A percentile compares a stretch with the other conserved stretches of the same genome.
Evolutionary conservation across 345 rosid species (phyloP).

Genomic region (Odontarrhena argentea): DNA sequence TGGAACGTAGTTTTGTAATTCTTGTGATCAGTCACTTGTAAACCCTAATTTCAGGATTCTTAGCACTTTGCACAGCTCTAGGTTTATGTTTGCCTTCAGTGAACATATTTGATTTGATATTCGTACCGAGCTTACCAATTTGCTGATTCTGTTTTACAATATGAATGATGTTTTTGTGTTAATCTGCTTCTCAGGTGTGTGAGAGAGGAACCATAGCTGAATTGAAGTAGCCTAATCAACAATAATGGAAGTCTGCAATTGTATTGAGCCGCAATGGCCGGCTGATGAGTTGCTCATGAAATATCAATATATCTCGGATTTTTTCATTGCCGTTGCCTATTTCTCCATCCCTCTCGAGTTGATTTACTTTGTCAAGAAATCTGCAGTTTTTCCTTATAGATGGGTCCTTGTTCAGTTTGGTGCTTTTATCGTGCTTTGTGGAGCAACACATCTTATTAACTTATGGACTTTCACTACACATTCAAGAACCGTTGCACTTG

Average conservation of each 20-base stretch:
- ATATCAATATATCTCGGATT: conserved; percentile 96
- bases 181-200: conserved; percentile 39
- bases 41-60: conserved; percentile 18
- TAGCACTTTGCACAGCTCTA: not conserved
- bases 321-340: conserved; percentile 96
- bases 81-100: no score
- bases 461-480: conserved; percentile 86
- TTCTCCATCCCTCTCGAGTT: conserved; percentile 96
- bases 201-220: conserved; percentile 31
- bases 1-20: not conserved
- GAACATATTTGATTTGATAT: not conserved
- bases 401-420: conserved; percentile 99
- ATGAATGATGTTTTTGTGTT: not conserved
- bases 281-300: conserved; percentile 90
- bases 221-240: conserved; percentile 24
- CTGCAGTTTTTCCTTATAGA: conserved; percentile 85
- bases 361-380: conserved; percentile 95
- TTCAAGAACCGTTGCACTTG: conserved; percentile 72
- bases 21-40: not conserved
- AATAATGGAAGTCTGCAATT: conserved; percentile 82
- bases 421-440: conserved; percentile 98
- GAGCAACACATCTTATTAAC: conserved; percentile 93
- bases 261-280: conserved; percentile 96
- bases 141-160: not conserved
- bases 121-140: not conserved